These are phyloP conservation scores for Laburnicola sp. DNA, from an alignment of 2,329 filamentous ascomycete species.

Conservation along the genomic window DNA sequence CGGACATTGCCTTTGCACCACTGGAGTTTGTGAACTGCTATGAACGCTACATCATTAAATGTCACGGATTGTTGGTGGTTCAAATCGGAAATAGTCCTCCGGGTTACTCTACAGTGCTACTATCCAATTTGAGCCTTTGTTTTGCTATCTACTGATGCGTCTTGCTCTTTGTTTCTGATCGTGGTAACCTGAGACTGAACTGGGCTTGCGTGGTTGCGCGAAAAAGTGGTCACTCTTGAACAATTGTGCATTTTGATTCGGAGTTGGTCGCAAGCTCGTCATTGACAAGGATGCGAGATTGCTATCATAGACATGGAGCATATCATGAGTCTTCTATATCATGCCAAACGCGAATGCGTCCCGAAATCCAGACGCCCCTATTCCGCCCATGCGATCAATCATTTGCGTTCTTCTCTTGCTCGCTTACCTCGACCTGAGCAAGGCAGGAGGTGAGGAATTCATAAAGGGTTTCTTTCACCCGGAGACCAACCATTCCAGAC, in stretches of 20 bases:
- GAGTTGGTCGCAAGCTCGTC: not conserved
- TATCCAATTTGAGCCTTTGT: slow-evolving; percentile 46
- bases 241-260: not conserved
- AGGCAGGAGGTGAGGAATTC: not conserved
- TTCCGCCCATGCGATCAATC: slow-evolving; percentile 5
- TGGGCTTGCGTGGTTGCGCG: not conserved
- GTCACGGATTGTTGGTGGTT: slow-evolving; percentile 41
- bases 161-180: not conserved
- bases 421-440: not conserved
- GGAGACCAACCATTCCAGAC: not conserved
- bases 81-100: slow-evolving; percentile 37
- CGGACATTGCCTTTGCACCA: slow-evolving; percentile 39
- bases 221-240: not conserved
- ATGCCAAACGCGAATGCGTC: slow-evolving; percentile 5
- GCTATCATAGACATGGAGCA: not conserved
- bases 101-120: slow-evolving; percentile 43
- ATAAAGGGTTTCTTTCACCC: not conserved
- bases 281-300: slow-evolving; percentile 4
- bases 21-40: slow-evolving; percentile 44
- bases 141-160: slow-evolving; percentile 24
- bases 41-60: slow-evolving; percentile 31
- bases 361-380: slow-evolving; percentile 6
- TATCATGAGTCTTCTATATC: slow-evolving; percentile 7
- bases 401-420: not conserved
- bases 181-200: no score